Evolutionary conservation across 768 basidiomycete species (phyloP).

Genomic region (Rhodotorula paludigena): DNA sequence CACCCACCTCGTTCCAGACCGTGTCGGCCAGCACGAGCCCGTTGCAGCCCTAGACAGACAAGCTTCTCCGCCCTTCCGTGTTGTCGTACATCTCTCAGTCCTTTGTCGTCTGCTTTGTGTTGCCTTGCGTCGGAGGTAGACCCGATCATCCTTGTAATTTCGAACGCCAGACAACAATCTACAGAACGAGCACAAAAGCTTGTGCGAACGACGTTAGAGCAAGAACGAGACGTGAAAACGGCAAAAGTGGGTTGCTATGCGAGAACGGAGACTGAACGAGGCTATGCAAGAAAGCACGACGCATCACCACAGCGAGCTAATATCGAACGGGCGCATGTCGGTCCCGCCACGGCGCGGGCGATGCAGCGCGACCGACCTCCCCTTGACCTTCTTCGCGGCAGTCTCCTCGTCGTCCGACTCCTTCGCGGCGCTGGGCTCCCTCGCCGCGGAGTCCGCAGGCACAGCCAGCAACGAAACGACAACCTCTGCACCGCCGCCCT

Average conservation of each 20-base stretch:
- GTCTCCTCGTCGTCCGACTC: neutral
- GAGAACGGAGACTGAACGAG: neutral
- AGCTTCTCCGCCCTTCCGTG: too few relatives aligned
- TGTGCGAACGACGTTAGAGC: too few relatives aligned
- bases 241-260: too few relatives aligned
- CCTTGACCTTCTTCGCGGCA: neutral
- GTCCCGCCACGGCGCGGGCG: neutral
- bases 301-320: neutral
- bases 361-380: neutral
- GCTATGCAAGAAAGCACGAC: neutral
- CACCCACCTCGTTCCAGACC: slow-evolving; percentile 8
- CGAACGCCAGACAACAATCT: too few relatives aligned
- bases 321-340: neutral
- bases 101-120: neutral
- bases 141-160: too few relatives aligned
- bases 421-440: slow-evolving; percentile 2
- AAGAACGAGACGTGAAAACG: too few relatives aligned
- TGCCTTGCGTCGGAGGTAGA: too few relatives aligned
- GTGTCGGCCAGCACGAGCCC: slow-evolving; percentile 9
- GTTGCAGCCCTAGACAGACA: too few relatives aligned
- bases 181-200: too few relatives aligned
- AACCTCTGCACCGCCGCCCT: neutral
- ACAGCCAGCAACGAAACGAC: too few relatives aligned
- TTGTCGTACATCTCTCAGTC: neutral
- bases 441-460: neutral